Conservation (phyloP, 768 basidiomycete species). For the Amanita polypyramis region DNA sequence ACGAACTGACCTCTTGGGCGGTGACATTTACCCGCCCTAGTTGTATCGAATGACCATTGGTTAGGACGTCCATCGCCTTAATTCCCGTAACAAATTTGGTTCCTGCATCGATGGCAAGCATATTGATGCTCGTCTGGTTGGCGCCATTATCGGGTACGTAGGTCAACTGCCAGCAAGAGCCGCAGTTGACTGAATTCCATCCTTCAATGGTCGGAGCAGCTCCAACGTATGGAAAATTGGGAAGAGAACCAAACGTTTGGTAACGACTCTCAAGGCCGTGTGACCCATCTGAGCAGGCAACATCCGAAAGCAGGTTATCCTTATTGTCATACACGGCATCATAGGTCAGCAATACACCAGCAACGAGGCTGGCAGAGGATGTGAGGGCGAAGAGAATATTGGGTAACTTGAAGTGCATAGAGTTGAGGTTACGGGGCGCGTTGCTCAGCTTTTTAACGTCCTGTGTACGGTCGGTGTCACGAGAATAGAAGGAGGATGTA, state of each 20-base stretch:
- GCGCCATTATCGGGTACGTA: slow-evolving; percentile 20
- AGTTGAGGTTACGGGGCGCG: background rate
- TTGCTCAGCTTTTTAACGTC: background rate
- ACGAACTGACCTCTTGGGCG: slow-evolving; percentile 14
- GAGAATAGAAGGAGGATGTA: background rate
- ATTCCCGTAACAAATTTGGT: slow-evolving; percentile 17
- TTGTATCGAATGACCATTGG: slow-evolving; percentile 15
- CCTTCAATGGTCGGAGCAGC: slow-evolving; percentile 32
- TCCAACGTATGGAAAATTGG: slow-evolving; percentile 44
- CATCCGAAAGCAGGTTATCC: slow-evolving; percentile 18
- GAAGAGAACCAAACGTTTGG: slow-evolving; percentile 33
- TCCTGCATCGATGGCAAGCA: slow-evolving; percentile 34
- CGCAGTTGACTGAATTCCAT: slow-evolving; percentile 38
- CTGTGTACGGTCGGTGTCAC: background rate
- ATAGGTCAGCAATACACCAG: slow-evolving; percentile 19
- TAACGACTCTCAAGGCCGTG: slow-evolving; percentile 30
- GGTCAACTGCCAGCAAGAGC: slow-evolving; percentile 43
- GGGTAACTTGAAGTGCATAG: background rate
- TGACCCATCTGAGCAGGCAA: slow-evolving; percentile 22
- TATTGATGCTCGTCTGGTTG: slow-evolving; percentile 22
- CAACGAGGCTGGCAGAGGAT: background rate
- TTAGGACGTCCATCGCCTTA: slow-evolving; percentile 25
- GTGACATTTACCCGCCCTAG: slow-evolving; percentile 18
- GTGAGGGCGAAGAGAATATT: slow-evolving; percentile 3
- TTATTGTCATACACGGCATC: slow-evolving; percentile 32